Evolutionary conservation across 225 moss, liverwort and hornwort genomes (phyloP).

Genomic region (Pleurozium schreberi): DNA sequence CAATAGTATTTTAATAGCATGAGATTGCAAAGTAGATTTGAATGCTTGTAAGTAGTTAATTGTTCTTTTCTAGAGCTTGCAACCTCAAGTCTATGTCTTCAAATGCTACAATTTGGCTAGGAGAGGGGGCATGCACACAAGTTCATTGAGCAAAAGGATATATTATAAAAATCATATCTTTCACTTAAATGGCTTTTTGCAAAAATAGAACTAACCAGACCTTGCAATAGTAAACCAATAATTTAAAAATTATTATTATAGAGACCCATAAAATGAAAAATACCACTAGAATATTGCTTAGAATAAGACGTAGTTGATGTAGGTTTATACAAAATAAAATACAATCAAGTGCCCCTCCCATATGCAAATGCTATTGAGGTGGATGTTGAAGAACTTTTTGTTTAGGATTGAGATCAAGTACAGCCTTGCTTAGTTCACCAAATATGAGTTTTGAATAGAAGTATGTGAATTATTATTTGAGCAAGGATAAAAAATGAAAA

Average conservation of each 20-base stretch:
- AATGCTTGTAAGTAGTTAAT: not conserved
- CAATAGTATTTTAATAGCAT: not conserved
- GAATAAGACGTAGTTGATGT: too few species aligned
- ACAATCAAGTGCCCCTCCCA: too few species aligned
- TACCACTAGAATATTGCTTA: too few species aligned
- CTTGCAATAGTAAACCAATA: too few species aligned
- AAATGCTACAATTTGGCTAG: not conserved
- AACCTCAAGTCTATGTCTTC: not conserved
- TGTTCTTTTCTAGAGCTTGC: not conserved
- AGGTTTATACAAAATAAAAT: too few species aligned
- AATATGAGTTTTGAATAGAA: not conserved
- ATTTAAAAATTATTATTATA: too few species aligned
- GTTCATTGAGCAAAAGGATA: not conserved
- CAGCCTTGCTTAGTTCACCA: not conserved
- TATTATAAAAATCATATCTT: not conserved
- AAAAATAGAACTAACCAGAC: too few species aligned
- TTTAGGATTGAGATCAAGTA: not conserved
- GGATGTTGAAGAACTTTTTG: not conserved
- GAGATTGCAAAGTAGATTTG: not conserved
- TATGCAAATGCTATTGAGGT: too few species aligned
- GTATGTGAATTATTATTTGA: not conserved
- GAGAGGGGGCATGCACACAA: not conserved
- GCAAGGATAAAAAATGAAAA: accelerated
- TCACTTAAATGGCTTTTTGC: not conserved
- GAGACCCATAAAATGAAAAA: too few species aligned